Percentiles rank a stretch among this genome's conserved stretches.
phyloP scores from a whole-genome alignment of 2,329 filamentous ascomycete genomes.

The Neonectria ditissima region DNA sequence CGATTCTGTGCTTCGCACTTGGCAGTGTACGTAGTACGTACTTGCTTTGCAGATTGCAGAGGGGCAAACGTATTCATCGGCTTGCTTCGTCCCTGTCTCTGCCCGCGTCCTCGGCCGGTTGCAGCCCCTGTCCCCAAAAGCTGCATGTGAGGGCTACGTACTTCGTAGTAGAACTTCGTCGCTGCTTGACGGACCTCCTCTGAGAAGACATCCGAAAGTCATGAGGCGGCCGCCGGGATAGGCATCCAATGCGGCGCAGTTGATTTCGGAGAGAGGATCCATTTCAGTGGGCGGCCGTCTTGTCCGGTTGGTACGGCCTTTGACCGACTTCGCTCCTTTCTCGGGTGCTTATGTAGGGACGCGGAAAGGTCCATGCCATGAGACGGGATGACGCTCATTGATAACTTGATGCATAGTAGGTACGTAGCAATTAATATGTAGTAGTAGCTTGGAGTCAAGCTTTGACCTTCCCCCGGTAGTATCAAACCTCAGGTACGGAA shows the following conservation, averaged over 20 bases:
- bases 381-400: background rate
- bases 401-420: conserved; percentile 8
- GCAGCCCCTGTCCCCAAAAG: background rate
- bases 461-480: conserved; percentile 15
- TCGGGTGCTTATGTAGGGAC: background rate
- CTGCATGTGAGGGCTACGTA: background rate
- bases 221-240: background rate
- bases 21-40: background rate
- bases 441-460: conserved; percentile 4
- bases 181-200: conserved; percentile 6
- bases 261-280: background rate
- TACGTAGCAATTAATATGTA: no score
- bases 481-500: conserved; percentile 23
- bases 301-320: background rate
- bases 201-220: conserved; percentile 5
- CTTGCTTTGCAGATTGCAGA: conserved; percentile 7
- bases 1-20: background rate
- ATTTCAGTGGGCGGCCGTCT: background rate
- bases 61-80: conserved; percentile 2
- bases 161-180: no score
- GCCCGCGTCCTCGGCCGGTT: background rate
- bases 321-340: background rate
- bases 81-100: conserved; percentile 13
- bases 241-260: conserved; percentile 1
- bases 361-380: background rate